A percentile compares a stretch with the other conserved stretches of the same genome.
Evolutionary conservation across 768 basidiomycete species (phyloP).

Genomic region (Agaricus sinodeliciosus): DNA sequence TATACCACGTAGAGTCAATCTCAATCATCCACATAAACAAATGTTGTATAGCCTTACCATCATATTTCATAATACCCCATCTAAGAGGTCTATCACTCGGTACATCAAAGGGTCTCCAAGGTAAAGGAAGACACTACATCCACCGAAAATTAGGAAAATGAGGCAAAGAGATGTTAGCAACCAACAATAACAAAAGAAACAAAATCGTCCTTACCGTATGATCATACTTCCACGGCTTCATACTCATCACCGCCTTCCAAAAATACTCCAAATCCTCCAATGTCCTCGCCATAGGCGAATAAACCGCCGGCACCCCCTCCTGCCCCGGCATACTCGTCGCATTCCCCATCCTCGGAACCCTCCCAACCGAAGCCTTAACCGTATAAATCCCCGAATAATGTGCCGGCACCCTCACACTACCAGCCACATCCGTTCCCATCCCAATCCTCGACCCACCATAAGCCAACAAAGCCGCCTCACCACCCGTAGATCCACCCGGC

Average conservation of each 20-base stretch:
- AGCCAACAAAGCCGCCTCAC: slow-evolving; percentile 60
- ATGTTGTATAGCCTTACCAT: slow-evolving; percentile 32
- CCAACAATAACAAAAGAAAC: neutral
- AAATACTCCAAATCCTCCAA: slow-evolving; percentile 57
- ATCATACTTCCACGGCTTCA: slow-evolving; percentile 64
- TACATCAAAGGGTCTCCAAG: slow-evolving; percentile 30
- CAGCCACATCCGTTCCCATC: slow-evolving; percentile 65
- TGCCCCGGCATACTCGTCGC: slow-evolving; percentile 45
- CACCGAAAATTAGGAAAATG: no score
- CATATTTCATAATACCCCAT: slow-evolving; percentile 60
- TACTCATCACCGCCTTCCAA: slow-evolving; percentile 53
- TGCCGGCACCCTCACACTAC: slow-evolving; percentile 60
- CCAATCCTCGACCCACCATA: slow-evolving; percentile 55
- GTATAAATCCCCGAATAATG: slow-evolving; percentile 60
- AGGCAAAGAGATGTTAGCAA: slow-evolving; percentile 12
- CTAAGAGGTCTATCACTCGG: slow-evolving; percentile 27
- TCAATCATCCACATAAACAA: neutral
- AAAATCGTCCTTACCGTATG: slow-evolving; percentile 29
- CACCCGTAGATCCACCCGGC: slow-evolving; percentile 65
- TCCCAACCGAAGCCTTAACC: slow-evolving; percentile 42
- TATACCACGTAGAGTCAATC: slow-evolving; percentile 14
- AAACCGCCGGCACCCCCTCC: slow-evolving; percentile 48
- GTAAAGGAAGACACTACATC: slow-evolving; percentile 32
- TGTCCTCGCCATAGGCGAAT: slow-evolving; percentile 56
- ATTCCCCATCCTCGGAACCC: slow-evolving; percentile 42